Evolutionary conservation across 1,284 basidiomycete species (phyloP).

Genomic region (Sphagnurus paluster): DNA sequence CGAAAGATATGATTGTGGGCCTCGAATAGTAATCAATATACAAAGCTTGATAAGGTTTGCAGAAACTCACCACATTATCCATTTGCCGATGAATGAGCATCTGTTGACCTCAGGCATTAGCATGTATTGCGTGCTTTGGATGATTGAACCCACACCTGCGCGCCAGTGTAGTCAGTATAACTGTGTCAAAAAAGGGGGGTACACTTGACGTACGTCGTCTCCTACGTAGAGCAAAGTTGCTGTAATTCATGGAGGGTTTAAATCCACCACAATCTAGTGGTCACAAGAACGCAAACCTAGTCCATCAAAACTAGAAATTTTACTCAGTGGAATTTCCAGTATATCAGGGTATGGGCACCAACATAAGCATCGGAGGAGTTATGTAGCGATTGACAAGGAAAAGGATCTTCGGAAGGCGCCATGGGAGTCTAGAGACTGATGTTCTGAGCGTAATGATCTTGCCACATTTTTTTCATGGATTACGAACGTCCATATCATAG

Average conservation of each 20-base stretch:
- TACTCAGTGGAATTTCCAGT: background rate
- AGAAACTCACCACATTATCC: constrained; percentile 18
- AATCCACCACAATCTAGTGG: background rate
- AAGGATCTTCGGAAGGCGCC: constrained; percentile 16
- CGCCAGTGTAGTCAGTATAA: too few species aligned
- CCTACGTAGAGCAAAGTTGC: constrained; percentile 8
- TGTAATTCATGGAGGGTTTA: background rate
- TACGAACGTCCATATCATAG: constrained; percentile 18
- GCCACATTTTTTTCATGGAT: background rate
- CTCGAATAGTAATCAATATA: constrained; percentile 2
- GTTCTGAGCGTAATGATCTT: background rate
- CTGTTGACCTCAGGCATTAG: too few species aligned
- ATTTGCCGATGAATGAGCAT: constrained; percentile 15
- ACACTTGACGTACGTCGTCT: constrained; percentile 10
- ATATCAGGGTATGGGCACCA: background rate
- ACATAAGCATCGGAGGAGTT: constrained; percentile 20
- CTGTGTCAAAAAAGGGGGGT: too few species aligned
- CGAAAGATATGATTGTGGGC: constrained; percentile 22
- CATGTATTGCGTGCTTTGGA: too few species aligned
- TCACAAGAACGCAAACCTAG: constrained; percentile 9
- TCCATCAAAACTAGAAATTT: constrained; percentile 11
- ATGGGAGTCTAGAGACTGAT: constrained; percentile 12
- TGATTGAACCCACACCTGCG: too few species aligned
- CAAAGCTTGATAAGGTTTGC: background rate
- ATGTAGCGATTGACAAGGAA: constrained; percentile 18